Evolutionary conservation across 1,284 basidiomycete genomes (phyloP).

Genomic region (Marasmius oreades): DNA sequence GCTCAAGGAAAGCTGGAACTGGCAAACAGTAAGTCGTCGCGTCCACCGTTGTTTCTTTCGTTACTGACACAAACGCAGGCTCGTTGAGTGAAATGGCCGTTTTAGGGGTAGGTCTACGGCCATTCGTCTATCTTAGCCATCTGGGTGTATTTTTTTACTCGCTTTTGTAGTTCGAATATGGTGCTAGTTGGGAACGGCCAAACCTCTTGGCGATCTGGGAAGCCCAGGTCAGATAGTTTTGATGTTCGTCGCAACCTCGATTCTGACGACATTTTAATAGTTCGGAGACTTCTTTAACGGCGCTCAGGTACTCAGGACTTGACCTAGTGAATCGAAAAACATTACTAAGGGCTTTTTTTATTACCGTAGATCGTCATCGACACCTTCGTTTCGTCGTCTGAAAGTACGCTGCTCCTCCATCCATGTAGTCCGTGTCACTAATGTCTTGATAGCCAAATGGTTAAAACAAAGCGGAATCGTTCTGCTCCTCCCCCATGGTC

Average conservation of each 20-base stretch:
- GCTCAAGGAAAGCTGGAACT: slow-evolving; percentile 73
- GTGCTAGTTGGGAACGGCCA: slow-evolving; percentile 83
- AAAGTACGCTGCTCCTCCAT: slow-evolving; percentile 51
- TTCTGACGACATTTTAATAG: slow-evolving; percentile 27
- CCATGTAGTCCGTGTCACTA: neutral
- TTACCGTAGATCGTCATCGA: slow-evolving; percentile 72
- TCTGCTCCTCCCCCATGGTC: slow-evolving; percentile 80
- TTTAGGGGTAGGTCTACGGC: slow-evolving; percentile 57
- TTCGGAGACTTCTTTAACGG: slow-evolving; percentile 94
- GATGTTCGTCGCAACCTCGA: neutral
- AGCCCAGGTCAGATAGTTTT: slow-evolving; percentile 56
- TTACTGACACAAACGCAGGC: slow-evolving; percentile 38
- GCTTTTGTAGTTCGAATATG: slow-evolving; percentile 72
- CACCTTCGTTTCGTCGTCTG: slow-evolving; percentile 79
- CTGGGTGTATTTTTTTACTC: neutral
- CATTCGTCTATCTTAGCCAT: neutral
- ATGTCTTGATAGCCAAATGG: slow-evolving; percentile 74
- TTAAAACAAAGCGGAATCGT: slow-evolving; percentile 88
- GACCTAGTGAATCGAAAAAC: neutral
- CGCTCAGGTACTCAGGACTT: slow-evolving; percentile 49
- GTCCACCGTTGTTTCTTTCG: neutral
- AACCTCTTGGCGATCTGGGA: slow-evolving; percentile 85
- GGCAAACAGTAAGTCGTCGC: slow-evolving; percentile 67
- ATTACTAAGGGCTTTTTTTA: neutral
- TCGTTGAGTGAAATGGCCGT: slow-evolving; percentile 86